These are phyloP conservation scores for Podaxis sp. DNA, from an alignment of 768 basidiomycete genomes.

Conservation along the genomic window DNA sequence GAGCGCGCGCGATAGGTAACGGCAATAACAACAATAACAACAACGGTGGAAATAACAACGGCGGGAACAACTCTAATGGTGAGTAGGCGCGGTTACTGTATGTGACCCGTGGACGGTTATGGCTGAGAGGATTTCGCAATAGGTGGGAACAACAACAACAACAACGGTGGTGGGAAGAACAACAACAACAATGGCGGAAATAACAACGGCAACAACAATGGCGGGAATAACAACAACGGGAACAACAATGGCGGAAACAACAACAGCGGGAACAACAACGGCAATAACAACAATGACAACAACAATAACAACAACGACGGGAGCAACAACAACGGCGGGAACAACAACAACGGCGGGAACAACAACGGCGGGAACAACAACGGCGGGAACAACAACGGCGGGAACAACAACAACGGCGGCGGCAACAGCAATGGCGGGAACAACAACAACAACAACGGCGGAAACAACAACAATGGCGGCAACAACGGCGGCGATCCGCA, in stretches of 20 bases:
- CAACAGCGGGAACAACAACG: neutral
- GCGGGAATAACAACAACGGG: conserved; percentile 17
- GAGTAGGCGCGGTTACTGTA: neutral
- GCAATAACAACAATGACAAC: neutral
- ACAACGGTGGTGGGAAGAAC: neutral
- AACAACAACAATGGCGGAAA: conserved; percentile 11
- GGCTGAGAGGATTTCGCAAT: neutral
- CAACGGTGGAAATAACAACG: neutral
- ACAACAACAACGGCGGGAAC: conserved; percentile 13
- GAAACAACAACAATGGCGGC: conserved; percentile 12
- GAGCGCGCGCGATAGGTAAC: neutral
- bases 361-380: conserved; percentile 14
- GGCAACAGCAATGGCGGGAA: conserved; percentile 13
- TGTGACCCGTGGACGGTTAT: neutral
- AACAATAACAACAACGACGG: conserved; percentile 4
- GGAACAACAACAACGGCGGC: conserved; percentile 11
- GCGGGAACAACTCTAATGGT: neutral
- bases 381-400: conserved; percentile 9
- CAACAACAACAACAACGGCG: conserved; percentile 10
- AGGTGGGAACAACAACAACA: conserved; percentile 3
- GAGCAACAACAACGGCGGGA: conserved; percentile 9
- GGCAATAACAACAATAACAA: conserved; percentile 1
- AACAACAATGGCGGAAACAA: conserved; percentile 17
- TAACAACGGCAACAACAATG: conserved; percentile 4
- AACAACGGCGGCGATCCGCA: conserved; percentile 31